A percentile compares a stretch with the other conserved stretches of the same genome.
These are phyloP conservation scores for Diplotaxis tenuifolia DNA, from an alignment of 345 rosid species.

Conservation along the genomic window DNA sequence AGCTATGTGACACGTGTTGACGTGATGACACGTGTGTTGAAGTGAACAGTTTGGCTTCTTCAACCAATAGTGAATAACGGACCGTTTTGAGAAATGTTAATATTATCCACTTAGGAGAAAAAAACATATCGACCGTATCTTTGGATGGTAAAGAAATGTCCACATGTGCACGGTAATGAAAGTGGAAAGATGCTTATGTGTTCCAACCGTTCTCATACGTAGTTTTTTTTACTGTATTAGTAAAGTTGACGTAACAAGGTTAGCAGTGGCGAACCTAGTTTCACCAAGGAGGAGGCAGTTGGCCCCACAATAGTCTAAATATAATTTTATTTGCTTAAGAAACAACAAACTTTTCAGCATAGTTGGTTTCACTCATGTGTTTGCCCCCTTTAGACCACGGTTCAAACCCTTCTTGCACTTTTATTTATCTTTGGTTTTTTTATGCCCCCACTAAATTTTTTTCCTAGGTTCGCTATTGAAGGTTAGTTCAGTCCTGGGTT, in stretches of 20 bases:
- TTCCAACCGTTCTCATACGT: background rate
- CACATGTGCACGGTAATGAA: background rate
- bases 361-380: too few relatives aligned
- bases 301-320: too few relatives aligned
- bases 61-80: background rate
- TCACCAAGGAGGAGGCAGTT: too few relatives aligned
- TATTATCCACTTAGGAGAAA: background rate
- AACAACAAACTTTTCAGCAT: too few relatives aligned
- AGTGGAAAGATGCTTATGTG: background rate
- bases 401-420: too few relatives aligned
- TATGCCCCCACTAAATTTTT: too few relatives aligned
- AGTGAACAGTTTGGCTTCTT: background rate
- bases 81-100: background rate
- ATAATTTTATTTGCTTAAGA: too few relatives aligned
- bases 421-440: too few relatives aligned
- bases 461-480: too few relatives aligned
- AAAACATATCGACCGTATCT: background rate
- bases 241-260: background rate
- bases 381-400: too few relatives aligned
- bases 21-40: slow-evolving; percentile 7
- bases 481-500: too few relatives aligned
- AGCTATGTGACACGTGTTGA: slow-evolving; percentile 15
- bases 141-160: background rate
- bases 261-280: too few relatives aligned
- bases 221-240: background rate